Base-by-base conservation (phyloP, 768 basidiomycete genomes). In the Calvatia gigantea region DNA sequence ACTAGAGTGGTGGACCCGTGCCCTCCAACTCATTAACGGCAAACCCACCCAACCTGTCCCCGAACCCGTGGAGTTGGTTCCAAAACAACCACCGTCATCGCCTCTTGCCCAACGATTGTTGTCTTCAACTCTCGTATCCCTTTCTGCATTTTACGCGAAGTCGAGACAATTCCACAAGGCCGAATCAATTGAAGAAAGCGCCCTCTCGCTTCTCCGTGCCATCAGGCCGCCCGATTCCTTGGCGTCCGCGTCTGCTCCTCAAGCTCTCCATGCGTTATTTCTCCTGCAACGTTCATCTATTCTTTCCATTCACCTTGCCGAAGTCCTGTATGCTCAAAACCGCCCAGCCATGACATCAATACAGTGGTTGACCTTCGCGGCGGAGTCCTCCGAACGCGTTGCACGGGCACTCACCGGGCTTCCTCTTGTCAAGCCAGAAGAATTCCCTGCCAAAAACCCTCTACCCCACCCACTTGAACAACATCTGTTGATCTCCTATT, bases 231-330 rank as follows among this genome's bases (percentile, higher is more conserved):
- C 84, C 8, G 68, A 75, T 7, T 72, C 75, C 5, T 63, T 75
- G 4, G 63, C 75, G 3, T 61, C 75, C 4, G 66, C 76, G 23
- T 74, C 86, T 8, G 74, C 82, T 8, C 78, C 85, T 5, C 80
- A 87, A 52, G 73, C 76, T 4, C 75, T 91, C 35, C 89, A 91
- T 65, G 69, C 75, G 0, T 68, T 88, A 5, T 88, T 80, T 60
- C 70, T 91, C 39, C 77, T 88, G 27, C 89, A 91, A 57, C 85
- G 87, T 37, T 82, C 86, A 14, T 82, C 89, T n/a, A 71, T 91
- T 9, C 69, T 91, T 44, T 84, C 84, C 12, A 74, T 86, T 11
- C 89, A 91, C 63, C 80, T 83, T 12, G 88, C 87, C 0, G 87
- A 91, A 69, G 87, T 91, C 9, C 69, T 82, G 8, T 77, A 84